Percentiles rank a stretch among this genome's conserved stretches.
Evolutionary conservation across 768 basidiomycete species (phyloP).

Genomic region (Asterophora parasitica): DNA sequence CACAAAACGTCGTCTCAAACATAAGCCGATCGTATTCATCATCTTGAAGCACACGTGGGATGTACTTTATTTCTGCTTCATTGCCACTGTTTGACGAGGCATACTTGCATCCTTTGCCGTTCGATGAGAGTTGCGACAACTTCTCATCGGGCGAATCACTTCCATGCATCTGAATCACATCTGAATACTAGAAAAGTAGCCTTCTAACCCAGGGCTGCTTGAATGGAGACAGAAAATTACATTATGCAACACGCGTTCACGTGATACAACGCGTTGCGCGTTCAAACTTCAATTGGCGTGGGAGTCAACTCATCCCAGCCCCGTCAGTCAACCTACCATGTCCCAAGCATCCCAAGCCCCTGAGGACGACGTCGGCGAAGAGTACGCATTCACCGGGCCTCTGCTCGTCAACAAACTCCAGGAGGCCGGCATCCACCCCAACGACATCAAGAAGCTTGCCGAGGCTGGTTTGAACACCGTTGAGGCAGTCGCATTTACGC

Average conservation of each 20-base stretch:
- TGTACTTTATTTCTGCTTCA: too few species aligned
- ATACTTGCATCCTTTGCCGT: too few species aligned
- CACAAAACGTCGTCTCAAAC: neutral
- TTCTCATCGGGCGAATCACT: too few species aligned
- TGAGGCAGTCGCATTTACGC: slow-evolving; percentile 94
- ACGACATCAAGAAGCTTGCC: slow-evolving; percentile 92
- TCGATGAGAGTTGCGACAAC: too few species aligned
- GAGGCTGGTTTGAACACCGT: slow-evolving; percentile 93
- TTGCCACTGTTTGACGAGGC: too few species aligned
- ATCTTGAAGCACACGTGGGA: too few species aligned
- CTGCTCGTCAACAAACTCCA: slow-evolving; percentile 80
- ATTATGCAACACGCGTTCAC: too few species aligned
- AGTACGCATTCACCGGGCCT: slow-evolving; percentile 66
- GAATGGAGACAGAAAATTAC: too few species aligned
- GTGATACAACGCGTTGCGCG: too few species aligned
- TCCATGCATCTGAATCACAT: too few species aligned
- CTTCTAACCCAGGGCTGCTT: too few species aligned
- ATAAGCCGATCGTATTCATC: neutral
- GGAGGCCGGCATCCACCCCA: slow-evolving; percentile 83
- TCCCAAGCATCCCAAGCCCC: slow-evolving; percentile 51
- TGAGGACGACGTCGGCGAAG: slow-evolving; percentile 47
- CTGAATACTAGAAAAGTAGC: too few species aligned
- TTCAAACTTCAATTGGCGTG: neutral
- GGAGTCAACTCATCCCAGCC: slow-evolving; percentile 3
- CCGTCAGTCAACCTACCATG: slow-evolving; percentile 29